phyloP scores from a whole-genome alignment of 345 rosid genomes.

The Mercurialis annua region DNA sequence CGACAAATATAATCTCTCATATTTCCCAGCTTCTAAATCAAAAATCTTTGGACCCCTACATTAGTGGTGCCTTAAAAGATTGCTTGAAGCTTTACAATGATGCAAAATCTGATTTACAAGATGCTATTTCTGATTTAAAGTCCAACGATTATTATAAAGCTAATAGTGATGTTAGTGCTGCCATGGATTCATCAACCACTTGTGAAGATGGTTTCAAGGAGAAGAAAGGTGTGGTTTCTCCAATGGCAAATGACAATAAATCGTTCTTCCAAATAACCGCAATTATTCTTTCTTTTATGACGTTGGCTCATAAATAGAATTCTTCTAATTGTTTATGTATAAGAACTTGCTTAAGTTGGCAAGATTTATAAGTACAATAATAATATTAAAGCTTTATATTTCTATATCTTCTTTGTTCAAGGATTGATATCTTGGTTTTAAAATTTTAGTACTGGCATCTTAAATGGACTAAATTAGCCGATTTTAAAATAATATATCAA shows the following conservation, averaged over 20 bases:
- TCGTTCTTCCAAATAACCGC: slow-evolving; percentile 31
- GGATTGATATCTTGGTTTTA: too few species aligned
- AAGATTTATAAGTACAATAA: too few species aligned
- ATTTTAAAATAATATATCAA: too few species aligned
- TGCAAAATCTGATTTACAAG: slow-evolving; percentile 17
- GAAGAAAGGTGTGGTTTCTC: slow-evolving; percentile 22
- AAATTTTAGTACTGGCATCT: too few species aligned
- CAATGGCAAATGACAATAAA: slow-evolving; percentile 25
- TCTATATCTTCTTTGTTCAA: too few species aligned
- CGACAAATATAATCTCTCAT: slow-evolving; percentile 16
- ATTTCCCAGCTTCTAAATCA: slow-evolving; percentile 19
- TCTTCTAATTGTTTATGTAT: too few species aligned
- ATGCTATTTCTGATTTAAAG: slow-evolving; percentile 18
- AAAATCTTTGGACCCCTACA: slow-evolving; percentile 9
- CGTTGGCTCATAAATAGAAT: too few species aligned
- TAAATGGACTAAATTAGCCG: too few species aligned
- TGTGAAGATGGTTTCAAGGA: slow-evolving; percentile 47
- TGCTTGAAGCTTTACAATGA: slow-evolving; percentile 39
- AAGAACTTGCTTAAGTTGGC: too few species aligned
- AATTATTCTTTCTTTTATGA: slow-evolving; percentile 41
- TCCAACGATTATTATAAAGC: slow-evolving; percentile 27
- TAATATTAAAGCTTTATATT: too few species aligned
- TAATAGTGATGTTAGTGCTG: slow-evolving; percentile 28
- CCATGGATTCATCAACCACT: slow-evolving; percentile 34
- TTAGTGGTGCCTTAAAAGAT: slow-evolving; percentile 23